These are phyloP conservation scores for Neofusicoccum parvum DNA, from an alignment of 2,329 filamentous ascomycete species.

Conservation along the genomic window DNA sequence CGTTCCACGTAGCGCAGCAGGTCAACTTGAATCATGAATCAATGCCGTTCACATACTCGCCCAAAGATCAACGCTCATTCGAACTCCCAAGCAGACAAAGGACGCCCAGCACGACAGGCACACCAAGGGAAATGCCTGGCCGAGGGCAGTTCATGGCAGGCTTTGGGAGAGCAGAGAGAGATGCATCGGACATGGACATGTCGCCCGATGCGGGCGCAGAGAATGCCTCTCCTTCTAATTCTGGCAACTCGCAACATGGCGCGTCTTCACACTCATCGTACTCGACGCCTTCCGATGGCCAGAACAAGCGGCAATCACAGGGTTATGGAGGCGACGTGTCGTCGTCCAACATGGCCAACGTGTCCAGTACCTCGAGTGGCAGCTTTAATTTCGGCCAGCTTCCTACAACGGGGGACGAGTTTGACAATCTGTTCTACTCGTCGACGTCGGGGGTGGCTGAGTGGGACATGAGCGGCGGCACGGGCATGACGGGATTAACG, in stretches of 20 bases:
- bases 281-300: conserved; percentile 31
- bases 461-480: conserved; percentile 32
- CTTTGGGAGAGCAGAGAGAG: not conserved
- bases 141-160: not conserved
- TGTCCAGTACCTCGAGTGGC: conserved; percentile 18
- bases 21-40: conserved; percentile 3
- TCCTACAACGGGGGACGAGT: conserved; percentile 33
- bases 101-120: not conserved
- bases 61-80: not conserved
- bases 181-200: conserved; percentile 39
- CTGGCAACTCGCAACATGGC: conserved; percentile 33
- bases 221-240: conserved; percentile 35
- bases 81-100: conserved; percentile 19
- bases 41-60: conserved; percentile 10
- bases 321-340: conserved; percentile 24
- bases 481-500: conserved; percentile 31
- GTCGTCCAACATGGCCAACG: conserved; percentile 21
- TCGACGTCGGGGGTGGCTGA: conserved; percentile 7
- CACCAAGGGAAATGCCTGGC: not conserved
- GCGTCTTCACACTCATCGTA: conserved; percentile 41
- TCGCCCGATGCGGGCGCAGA: conserved; percentile 34
- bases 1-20: conserved; percentile 23
- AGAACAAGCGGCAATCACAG: conserved; percentile 25
- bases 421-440: conserved; percentile 14
- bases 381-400: not conserved